Evolutionary conservation across 345 rosid species (phyloP).

Genomic region (Lepidium africanum): DNA sequence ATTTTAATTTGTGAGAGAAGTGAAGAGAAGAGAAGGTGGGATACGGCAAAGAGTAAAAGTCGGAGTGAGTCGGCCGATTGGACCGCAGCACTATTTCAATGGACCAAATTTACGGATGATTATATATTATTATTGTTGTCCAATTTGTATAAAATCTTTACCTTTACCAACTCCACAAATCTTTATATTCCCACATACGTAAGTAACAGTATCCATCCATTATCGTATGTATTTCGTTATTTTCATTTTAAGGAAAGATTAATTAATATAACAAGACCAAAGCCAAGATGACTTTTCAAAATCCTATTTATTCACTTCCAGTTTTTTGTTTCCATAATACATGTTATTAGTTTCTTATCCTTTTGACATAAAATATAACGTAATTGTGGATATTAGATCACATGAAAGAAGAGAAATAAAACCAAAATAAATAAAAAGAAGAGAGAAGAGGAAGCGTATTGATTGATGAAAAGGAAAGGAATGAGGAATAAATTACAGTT

Average conservation of each 20-base stretch:
- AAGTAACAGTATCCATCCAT: background rate
- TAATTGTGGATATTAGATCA: no score
- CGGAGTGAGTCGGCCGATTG: slow-evolving; percentile 17
- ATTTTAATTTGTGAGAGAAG: no score
- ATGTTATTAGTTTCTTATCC: no score
- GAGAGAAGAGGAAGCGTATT: background rate
- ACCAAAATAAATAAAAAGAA: no score
- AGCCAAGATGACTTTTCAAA: background rate
- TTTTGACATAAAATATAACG: no score
- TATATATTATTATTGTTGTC: slow-evolving; percentile 1
- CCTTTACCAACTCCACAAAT: slow-evolving; percentile 8
- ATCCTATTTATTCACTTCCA: background rate
- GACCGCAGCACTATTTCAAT: slow-evolving; percentile 24
- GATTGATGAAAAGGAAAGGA: background rate
- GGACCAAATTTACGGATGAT: background rate
- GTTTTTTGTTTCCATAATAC: no score
- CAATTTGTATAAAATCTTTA: background rate
- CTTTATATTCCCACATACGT: background rate
- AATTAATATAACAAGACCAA: background rate
- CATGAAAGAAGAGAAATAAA: no score
- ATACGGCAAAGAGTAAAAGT: slow-evolving; percentile 22
- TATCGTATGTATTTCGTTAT: background rate
- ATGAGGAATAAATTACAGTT: background rate
- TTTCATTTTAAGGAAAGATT: background rate
- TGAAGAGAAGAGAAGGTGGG: background rate